These are phyloP conservation scores for Epichloe scottii DNA, from an alignment of 2,329 filamentous ascomycete species.

Conservation along the genomic window DNA sequence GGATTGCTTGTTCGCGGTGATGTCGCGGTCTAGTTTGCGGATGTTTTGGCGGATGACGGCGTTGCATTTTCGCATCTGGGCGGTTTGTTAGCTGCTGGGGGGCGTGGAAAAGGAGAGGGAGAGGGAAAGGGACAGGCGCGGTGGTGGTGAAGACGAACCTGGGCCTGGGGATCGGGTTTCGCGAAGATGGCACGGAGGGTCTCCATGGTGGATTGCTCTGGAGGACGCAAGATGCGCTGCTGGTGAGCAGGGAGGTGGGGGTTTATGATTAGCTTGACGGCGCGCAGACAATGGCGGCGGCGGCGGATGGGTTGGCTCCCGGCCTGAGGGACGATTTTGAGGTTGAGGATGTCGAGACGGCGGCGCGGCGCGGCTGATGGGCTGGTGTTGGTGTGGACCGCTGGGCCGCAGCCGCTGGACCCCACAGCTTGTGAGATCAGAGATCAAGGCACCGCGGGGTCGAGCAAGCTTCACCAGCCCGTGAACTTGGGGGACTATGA, in stretches of 20 bases:
- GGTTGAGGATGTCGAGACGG: not conserved
- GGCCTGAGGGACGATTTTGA: not conserved
- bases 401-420: not conserved
- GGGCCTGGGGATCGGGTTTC: slow-evolving; percentile 83
- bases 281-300: not conserved
- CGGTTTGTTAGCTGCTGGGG: not conserved
- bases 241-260: slow-evolving; percentile 3
- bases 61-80: slow-evolving; percentile 89
- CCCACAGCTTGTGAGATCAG: not conserved
- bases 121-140: slow-evolving; percentile 9
- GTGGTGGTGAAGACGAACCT: slow-evolving; percentile 41
- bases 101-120: slow-evolving; percentile 3
- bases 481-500: no score
- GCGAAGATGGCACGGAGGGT: slow-evolving; percentile 74
- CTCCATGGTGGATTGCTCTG: slow-evolving; percentile 52
- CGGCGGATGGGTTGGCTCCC: not conserved
- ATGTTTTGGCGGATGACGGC: slow-evolving; percentile 77
- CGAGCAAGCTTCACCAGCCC: not conserved
- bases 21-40: slow-evolving; percentile 90
- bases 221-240: no score
- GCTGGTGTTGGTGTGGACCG: no score
- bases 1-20: slow-evolving; percentile 61
- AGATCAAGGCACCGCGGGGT: not conserved
- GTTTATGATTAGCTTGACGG: no score
- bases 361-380: no score